Base-by-base conservation (phyloP, 169 alveolate species). In the Eimeria brunetti region DNA sequence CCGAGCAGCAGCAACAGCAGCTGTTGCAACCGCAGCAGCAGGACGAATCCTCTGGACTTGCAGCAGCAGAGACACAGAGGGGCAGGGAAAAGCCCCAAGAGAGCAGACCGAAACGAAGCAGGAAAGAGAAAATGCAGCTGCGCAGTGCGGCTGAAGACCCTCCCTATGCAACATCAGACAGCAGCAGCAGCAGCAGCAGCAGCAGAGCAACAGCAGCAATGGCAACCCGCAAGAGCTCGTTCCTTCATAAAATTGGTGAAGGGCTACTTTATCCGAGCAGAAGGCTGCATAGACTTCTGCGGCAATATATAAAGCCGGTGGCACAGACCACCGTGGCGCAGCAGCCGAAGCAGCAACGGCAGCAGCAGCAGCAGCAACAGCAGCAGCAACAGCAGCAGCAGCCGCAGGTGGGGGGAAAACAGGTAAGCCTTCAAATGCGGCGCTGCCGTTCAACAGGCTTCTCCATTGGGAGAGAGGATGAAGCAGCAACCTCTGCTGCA, bases 331-430 rank as follows among this genome's bases (percentile, higher is more conserved):
- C 30, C 56, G 38, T 41, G 76, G 78, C 41, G 91, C 91, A 22
- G 78, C 36, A 51, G 56, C 75, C n/a, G 56, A 12, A 84, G 56
- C 91, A 58, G 78, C 78, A 58, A 58, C 58, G 16, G 4, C 64
- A 44, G 44, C 46, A 6, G 51, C 89, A 4, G 71, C 89, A 44
- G 24, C 30, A 84, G 78, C 80, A 69, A 58, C 86, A 38, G 94
- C 86, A 27, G 94, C 88, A 53, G 78, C 46, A 33, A 49, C 64
- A 30, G 24, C 88, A 2, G 94, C 75, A 18, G 94, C 62, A 38
- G 71, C 69, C 8, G 88, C 84, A 9, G 71, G 30, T 12, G 22
- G 6, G 33, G 88, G 51, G 8, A 12, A 75, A 49, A n/a, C 56
- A 11, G 24, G 41, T 8, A 12, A 36, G 91, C 33, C 91, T 14